Evolutionary conservation across 176 grass and related monocot genomes (phyloP), one percentile per base, ranked within the genome.

Genomic region (Musa beccarii): DNA sequence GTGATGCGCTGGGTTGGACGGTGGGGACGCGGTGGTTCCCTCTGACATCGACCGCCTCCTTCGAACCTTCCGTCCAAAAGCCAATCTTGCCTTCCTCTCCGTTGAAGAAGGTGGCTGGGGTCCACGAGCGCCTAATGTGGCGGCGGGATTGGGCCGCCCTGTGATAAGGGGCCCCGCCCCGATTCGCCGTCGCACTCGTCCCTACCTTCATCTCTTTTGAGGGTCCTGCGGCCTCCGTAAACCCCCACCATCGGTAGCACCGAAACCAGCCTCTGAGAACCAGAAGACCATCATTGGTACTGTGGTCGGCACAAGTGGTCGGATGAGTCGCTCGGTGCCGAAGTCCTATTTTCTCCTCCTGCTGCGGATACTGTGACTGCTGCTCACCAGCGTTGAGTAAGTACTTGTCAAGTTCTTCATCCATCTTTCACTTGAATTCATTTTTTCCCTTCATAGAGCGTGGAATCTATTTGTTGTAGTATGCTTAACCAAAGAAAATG

Each of bases 151-250:
- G 84, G 84, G 11, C 22, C 49, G 3, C 34, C 53, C 51, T 71
- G 21, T 11, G 82, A 84, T 79, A 84, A 84, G 77, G 82, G 70
- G 34, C 76, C 29, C 68, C 68, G 20, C 68, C 57, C 51, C 19
- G 34, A 70, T 70, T 70, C 17, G 34, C 34, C 34, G 14, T 70
- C 43, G 11, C 43, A 43, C 17, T 70, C 68, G 49, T 2, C 53
- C 53, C 76, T 19, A 9, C 21, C 7, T 10, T 22, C 53, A 26
- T 21, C 1, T 28, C 13, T 1, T 34, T 14, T 10, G 66, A 51
- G 25, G 8, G 15, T 7, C 29, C 15, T 53, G 1, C 22, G 10
- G 26, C 69, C 54, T 67, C 8, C 17, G n/a, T 70, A 70, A 70
- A 17, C 7, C 25, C 24, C 51, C 20, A 19, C 54, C 68, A 54